These are phyloP conservation scores for Tetrapisispora pingtungensis DNA, from an alignment of 805 yeast genomes.

Conservation along the genomic window DNA sequence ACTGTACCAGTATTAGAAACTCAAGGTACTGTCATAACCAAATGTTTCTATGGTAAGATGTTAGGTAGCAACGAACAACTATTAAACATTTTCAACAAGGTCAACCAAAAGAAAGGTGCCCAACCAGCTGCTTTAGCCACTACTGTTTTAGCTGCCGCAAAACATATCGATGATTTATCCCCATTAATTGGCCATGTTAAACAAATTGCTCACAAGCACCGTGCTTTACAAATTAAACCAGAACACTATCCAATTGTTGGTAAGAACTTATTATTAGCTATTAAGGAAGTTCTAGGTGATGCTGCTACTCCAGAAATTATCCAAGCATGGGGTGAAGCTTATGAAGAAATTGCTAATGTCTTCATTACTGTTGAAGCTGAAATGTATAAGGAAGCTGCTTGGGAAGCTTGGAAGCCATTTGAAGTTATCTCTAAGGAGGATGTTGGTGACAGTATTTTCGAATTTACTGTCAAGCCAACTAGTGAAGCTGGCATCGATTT, in stretches of 20 bases:
- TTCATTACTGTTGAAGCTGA: conserved; percentile 46
- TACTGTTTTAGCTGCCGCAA: conserved; percentile 52
- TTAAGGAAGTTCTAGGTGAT: conserved; percentile 44
- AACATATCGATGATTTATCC: conserved; percentile 48
- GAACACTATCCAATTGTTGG: conserved; percentile 65
- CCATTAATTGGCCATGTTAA: conserved; percentile 45
- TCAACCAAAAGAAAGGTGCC: conserved; percentile 42
- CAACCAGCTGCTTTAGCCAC: conserved; percentile 60
- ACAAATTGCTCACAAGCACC: conserved; percentile 56
- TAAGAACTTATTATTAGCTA: conserved; percentile 41
- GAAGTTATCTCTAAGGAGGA: conserved; percentile 32
- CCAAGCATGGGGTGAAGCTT: conserved; percentile 58
- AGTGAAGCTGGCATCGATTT: conserved; percentile 31
- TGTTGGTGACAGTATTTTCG: conserved; percentile 40
- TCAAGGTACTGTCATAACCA: conserved; percentile 46
- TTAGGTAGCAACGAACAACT: conserved; percentile 43
- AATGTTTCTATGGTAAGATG: conserved; percentile 47
- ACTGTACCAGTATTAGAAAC: conserved; percentile 48
- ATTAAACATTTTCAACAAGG: conserved; percentile 48
- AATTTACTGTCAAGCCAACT: conserved; percentile 40
- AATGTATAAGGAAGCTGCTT: conserved; percentile 38
- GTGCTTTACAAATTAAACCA: conserved; percentile 50
- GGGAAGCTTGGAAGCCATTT: conserved; percentile 54
- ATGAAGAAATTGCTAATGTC: conserved; percentile 50
- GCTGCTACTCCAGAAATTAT: conserved; percentile 51